These are phyloP conservation scores for Thraustochytrium striatum DNA, from an alignment of 352 stramenopile genomes.

Conservation along the genomic window DNA sequence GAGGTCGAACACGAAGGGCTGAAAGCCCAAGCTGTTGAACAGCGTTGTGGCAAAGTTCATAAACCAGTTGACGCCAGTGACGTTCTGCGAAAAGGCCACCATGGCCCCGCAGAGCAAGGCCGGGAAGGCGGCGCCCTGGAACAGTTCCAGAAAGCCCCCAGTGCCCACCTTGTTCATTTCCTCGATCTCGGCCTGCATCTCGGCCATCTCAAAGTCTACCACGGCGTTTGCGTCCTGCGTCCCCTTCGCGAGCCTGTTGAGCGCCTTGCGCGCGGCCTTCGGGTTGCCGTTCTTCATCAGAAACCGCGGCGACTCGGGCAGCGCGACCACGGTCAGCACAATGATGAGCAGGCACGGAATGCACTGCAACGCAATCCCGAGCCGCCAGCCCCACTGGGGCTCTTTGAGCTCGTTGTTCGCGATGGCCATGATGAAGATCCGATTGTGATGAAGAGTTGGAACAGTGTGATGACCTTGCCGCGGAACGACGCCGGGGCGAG, in stretches of 20 bases:
- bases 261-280: slow-evolving; percentile 50
- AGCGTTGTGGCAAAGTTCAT: slow-evolving; percentile 41
- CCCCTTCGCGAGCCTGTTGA: slow-evolving; percentile 55
- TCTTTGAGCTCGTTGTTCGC: slow-evolving; percentile 33
- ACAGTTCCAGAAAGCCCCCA: slow-evolving; percentile 56
- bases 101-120: not conserved
- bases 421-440: slow-evolving; percentile 43
- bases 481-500: slow-evolving; percentile 24
- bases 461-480: slow-evolving; percentile 27
- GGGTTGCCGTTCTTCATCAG: slow-evolving; percentile 59
- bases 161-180: slow-evolving; percentile 50
- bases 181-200: slow-evolving; percentile 60
- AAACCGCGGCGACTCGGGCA: slow-evolving; percentile 63
- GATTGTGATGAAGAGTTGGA: slow-evolving; percentile 41
- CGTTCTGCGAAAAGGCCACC: slow-evolving; percentile 40
- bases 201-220: slow-evolving; percentile 56
- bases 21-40: slow-evolving; percentile 36
- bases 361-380: slow-evolving; percentile 45
- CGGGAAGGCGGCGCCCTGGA: not conserved
- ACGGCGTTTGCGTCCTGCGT: slow-evolving; percentile 47
- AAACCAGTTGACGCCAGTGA: slow-evolving; percentile 46
- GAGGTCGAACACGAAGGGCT: slow-evolving; percentile 27
- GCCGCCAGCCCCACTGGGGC: slow-evolving; percentile 24
- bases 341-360: slow-evolving; percentile 55
- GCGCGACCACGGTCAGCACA: slow-evolving; percentile 58